Percentiles rank a stretch among this genome's conserved stretches.
These are phyloP conservation scores for Gossypium gossypioides DNA, from an alignment of 441 rosid genomes.

Conservation along the genomic window DNA sequence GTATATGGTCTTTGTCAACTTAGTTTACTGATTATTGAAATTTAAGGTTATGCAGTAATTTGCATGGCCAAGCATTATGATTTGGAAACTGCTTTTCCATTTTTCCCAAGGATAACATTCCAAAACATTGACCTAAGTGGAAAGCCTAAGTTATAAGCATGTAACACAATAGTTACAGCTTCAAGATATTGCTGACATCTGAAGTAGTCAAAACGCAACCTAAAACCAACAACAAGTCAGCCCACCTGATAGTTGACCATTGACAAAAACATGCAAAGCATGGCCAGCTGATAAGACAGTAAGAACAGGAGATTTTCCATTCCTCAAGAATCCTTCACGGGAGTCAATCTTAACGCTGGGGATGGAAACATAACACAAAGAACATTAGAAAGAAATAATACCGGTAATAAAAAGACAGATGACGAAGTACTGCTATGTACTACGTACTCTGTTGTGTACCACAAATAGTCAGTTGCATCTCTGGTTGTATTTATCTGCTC, in stretches of 20 bases:
- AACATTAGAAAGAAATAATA: neutral
- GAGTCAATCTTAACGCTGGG: conserved; percentile 52
- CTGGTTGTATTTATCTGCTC: conserved; percentile 92
- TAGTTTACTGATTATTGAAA: neutral
- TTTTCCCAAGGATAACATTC: neutral
- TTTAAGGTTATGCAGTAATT: neutral
- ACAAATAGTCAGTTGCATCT: conserved; percentile 78
- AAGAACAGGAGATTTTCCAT: conserved; percentile 58
- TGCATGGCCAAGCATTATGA: neutral
- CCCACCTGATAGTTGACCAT: conserved; percentile 70
- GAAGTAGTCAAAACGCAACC: neutral
- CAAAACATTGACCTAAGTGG: neutral
- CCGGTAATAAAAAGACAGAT: neutral
- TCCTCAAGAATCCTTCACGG: conserved; percentile 60
- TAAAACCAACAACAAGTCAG: conserved; percentile 7
- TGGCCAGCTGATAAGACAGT: conserved; percentile 86
- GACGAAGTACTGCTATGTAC: conserved; percentile 1
- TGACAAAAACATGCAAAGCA: conserved; percentile 85
- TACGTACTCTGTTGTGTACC: conserved; percentile 97
- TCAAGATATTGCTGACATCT: neutral
- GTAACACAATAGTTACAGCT: neutral
- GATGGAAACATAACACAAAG: neutral
- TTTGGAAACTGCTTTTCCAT: neutral
- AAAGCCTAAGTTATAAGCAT: neutral
- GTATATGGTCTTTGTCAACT: neutral